Evolutionary conservation across 352 stramenopile genomes (phyloP), one percentile per base, ranked within the genome.

Genomic region (Pythium oligandrum): DNA sequence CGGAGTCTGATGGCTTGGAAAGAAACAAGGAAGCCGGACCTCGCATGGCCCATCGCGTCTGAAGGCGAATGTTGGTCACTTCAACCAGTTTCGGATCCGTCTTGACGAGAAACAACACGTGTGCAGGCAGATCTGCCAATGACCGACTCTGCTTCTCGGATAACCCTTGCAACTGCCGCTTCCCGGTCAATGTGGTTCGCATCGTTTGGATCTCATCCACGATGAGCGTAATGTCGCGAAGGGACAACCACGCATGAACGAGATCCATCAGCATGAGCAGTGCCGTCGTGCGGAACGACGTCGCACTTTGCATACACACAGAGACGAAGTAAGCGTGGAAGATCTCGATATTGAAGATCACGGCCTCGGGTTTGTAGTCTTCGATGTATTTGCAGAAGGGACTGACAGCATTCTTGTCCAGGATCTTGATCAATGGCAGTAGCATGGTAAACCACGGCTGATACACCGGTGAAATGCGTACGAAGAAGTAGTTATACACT

Each of bases 341-440:
- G 17, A 63, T 32, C 11, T 66, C 57, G 26, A 66, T 58, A 5
- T 55, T 61, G 12, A 66, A 58, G 40, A 70, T 49, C 0, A 70
- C 46, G 7, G 50, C 7, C 17, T 64, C 63, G 8, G 66, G 62
- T 9, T 55, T 66, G 3, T 56, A 44, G 35, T 72, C 73, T 34
- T 75, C 62, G 1, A 30, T 51, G 26, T 50, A 45, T 4, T 7
- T 5, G 10, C 59, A 56, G 47, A 53, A 12, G 11, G 37, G 11
- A 46, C 55, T 59, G 26, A 78, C 57, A 30, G 53, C 45, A 52
- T 77, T 73, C 48, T 83, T 81, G 12, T 56, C 60, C 1, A 53
- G 40, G 10, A 83, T 44, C 46, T 83, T 83, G 34, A 81, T 56
- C 32, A 75, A 49, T 4, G 62, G 65, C n/a, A 83, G 55, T 10